Conservation (phyloP, 1,284 basidiomycete species). For the Chalciporus piperatoides region DNA sequence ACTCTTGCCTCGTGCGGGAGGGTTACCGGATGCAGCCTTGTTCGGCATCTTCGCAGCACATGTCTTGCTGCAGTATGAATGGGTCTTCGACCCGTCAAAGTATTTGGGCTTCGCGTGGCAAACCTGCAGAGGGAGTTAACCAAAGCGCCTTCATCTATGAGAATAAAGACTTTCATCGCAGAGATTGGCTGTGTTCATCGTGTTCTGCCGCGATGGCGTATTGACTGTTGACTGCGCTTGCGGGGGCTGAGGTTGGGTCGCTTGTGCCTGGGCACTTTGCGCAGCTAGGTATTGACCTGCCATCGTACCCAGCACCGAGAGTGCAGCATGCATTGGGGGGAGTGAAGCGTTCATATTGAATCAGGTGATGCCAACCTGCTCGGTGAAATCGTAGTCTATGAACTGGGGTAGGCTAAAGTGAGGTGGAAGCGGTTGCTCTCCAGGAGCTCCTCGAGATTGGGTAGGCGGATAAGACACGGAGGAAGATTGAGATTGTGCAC, state of each 20-base stretch:
- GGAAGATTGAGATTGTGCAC: slow-evolving; percentile 13
- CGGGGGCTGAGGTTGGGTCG: slow-evolving; percentile 24
- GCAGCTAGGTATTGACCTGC: slow-evolving; percentile 46
- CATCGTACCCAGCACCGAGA: slow-evolving; percentile 49
- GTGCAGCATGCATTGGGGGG: slow-evolving; percentile 46
- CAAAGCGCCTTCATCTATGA: slow-evolving; percentile 5
- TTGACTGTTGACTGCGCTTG: slow-evolving; percentile 25
- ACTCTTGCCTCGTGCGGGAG: slow-evolving; percentile 23
- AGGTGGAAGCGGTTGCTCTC: slow-evolving; percentile 22
- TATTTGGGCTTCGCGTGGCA: slow-evolving; percentile 54
- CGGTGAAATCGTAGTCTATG: slow-evolving; percentile 9
- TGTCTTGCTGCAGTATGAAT: slow-evolving; percentile 37
- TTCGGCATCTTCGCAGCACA: slow-evolving; percentile 34
- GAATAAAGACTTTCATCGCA: slow-evolving; percentile 28
- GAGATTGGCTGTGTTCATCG: slow-evolving; percentile 22
- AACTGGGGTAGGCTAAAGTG: slow-evolving; percentile 4
- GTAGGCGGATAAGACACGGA: slow-evolving; percentile 29
- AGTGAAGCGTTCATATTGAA: slow-evolving; percentile 37
- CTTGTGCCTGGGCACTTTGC: slow-evolving; percentile 34
- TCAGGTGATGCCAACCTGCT: slow-evolving; percentile 7
- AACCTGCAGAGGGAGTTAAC: slow-evolving; percentile 23
- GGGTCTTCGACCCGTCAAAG: slow-evolving; percentile 36
- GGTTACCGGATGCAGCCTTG: slow-evolving; percentile 16
- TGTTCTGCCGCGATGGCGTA: slow-evolving; percentile 26
- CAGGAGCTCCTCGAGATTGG: slow-evolving; percentile 27